These are phyloP conservation scores for Clarireedia paspali DNA, from an alignment of 2,329 filamentous ascomycete species.

Conservation along the genomic window DNA sequence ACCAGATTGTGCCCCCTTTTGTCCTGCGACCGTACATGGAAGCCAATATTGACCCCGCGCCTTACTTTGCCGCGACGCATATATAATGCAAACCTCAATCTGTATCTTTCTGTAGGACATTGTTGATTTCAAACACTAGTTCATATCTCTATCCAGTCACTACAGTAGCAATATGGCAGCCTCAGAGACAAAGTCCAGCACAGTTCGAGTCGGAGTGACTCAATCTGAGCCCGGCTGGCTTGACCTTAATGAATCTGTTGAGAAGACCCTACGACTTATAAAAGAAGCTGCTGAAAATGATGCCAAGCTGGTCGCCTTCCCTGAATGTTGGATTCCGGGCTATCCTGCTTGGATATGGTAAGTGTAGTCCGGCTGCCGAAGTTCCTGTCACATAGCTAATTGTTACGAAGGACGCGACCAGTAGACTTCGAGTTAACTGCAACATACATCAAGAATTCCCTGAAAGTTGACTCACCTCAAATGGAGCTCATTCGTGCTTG, in stretches of 20 bases:
- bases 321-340: constrained; percentile 38
- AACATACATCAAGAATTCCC: constrained; percentile 20
- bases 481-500: constrained; percentile 37
- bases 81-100: too few species aligned
- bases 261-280: constrained; percentile 50
- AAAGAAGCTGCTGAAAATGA: constrained; percentile 44
- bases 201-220: constrained; percentile 35
- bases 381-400: background rate
- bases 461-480: constrained; percentile 33
- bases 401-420: background rate
- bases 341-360: constrained; percentile 2
- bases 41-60: too few species aligned
- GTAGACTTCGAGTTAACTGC: background rate
- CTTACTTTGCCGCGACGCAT: too few species aligned
- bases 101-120: too few species aligned
- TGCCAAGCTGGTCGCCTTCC: constrained; percentile 46
- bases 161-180: background rate
- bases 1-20: too few species aligned
- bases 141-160: background rate
- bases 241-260: constrained; percentile 44
- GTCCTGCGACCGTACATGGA: too few species aligned
- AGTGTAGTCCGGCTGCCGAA: background rate
- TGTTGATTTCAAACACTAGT: background rate
- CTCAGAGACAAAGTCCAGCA: background rate
- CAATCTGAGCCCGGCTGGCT: constrained; percentile 54